phyloP scores from a whole-genome alignment of 2,329 filamentous ascomycete species.

The Pseudocercospora fijiensis region DNA sequence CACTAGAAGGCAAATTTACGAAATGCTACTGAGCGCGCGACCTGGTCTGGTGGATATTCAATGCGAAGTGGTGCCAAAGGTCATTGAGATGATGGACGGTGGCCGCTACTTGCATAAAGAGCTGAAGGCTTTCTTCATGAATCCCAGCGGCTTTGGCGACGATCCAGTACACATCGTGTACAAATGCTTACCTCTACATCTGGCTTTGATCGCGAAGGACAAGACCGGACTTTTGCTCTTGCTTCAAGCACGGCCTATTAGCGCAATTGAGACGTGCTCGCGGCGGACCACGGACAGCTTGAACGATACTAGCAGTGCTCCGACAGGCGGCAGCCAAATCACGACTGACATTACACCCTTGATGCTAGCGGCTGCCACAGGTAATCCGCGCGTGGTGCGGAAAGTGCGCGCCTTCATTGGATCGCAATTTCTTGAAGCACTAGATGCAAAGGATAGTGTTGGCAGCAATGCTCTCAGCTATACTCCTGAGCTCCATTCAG shows the following conservation, averaged over 20 bases:
- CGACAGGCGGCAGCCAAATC: background rate
- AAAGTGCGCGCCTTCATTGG: background rate
- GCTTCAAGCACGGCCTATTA: background rate
- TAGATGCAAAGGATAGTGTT: background rate
- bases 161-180: background rate
- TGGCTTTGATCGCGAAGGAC: background rate
- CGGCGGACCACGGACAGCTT: background rate
- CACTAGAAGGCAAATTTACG: background rate
- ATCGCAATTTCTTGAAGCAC: background rate
- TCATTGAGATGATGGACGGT: background rate
- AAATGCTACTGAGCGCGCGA: background rate
- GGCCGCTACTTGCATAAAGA: background rate
- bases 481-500: background rate
- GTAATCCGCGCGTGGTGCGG: background rate
- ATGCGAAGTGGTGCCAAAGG: background rate
- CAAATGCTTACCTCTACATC: background rate
- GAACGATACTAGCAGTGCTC: background rate
- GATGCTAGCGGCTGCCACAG: background rate
- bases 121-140: background rate
- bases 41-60: background rate
- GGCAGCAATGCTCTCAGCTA: background rate
- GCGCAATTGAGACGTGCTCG: background rate
- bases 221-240: background rate
- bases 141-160: background rate
- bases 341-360: background rate